These are phyloP conservation scores for Macrophomina pseudophaseolina DNA, from an alignment of 2,329 filamentous ascomycete species.

Conservation along the genomic window DNA sequence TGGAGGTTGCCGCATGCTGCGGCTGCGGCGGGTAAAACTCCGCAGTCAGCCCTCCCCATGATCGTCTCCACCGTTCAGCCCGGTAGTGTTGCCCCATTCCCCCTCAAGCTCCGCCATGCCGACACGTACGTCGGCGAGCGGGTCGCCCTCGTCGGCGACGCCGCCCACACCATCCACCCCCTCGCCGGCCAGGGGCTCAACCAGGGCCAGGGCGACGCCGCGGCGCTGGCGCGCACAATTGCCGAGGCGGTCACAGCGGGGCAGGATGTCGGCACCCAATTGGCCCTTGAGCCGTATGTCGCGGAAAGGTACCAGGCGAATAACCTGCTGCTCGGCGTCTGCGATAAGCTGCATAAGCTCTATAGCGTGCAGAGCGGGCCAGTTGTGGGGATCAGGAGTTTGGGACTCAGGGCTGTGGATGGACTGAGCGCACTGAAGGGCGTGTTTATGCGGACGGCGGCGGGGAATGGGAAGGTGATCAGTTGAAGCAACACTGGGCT, in stretches of 20 bases:
- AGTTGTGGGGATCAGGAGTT: constrained; percentile 76
- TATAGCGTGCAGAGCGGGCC: constrained; percentile 83
- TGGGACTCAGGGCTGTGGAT: constrained; percentile 79
- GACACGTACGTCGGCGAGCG: constrained; percentile 89
- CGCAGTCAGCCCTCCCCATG: constrained; percentile 60
- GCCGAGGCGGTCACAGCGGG: constrained; percentile 79
- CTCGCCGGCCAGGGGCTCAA: constrained; percentile 95
- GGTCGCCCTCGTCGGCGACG: constrained; percentile 90
- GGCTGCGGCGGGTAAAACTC: constrained; percentile 58
- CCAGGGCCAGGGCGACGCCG: constrained; percentile 87
- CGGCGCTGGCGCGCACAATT: constrained; percentile 76
- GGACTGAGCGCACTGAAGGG: constrained; percentile 75
- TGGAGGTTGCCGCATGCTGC: constrained; percentile 60
- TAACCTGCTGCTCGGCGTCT: constrained; percentile 75
- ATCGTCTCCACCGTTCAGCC: constrained; percentile 73
- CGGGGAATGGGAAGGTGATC: constrained; percentile 37
- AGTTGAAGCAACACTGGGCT: neutral
- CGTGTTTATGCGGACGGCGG: constrained; percentile 78
- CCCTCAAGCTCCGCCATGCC: constrained; percentile 89
- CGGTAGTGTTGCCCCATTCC: constrained; percentile 84
- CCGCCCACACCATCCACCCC: constrained; percentile 93
- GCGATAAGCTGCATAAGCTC: constrained; percentile 90
- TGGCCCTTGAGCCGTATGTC: constrained; percentile 82
- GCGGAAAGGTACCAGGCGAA: constrained; percentile 83
- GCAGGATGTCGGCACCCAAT: constrained; percentile 79